Base-by-base conservation (phyloP, 2,329 filamentous ascomycete genomes). In the Trichoderma sp. region DNA sequence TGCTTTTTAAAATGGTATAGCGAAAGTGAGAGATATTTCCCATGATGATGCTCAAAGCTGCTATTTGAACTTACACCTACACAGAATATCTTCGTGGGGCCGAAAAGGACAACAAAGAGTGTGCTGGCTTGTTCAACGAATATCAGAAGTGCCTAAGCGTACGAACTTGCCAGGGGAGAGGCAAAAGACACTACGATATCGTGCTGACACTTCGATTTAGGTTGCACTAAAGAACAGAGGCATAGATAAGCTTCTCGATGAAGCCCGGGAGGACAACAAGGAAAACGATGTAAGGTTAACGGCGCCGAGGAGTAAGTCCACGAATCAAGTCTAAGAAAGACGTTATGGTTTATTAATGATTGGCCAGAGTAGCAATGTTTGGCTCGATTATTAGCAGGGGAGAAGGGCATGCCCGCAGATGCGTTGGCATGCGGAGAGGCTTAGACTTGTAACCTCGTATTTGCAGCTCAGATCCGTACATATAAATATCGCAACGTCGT, bases 1-100 rank as follows among this genome's bases (percentile, higher is more conserved):
- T 99, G 96, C 84, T 99, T 99, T 81, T 85, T 99, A 75, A 98
- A 97, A 84, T 99, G 96, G 96, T 99, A 99, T 82, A 98, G 95
- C 80, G 96, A 99, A 83, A 98, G 96, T 98, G 86, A 72, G 91
- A 82, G 66, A 47, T 26, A 3, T 24, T 57, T 72, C 36, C 12
- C 6, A 18, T 71, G 67, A 43, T 58, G 7, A 65, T 73, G 53
- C 66, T 66, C 76, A 77, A 64, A 75, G 14, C 34, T 8, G 8
- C 15, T 34, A 28, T 11, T 30, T 26, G 8, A 15, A 63, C 34
- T 72, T 62, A 73, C 70, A 57, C 18, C 28, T 69, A 18, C 12
- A 3, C 75, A 96, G 96, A 98, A 82, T 99, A 97, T 79, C 89
- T 99, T 24, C 89, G 94, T 76, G 95, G 95, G 21, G 91, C 91